Conservation (phyloP, 1,284 basidiomycete species). For the Mycosarcoma maydis region DNA sequence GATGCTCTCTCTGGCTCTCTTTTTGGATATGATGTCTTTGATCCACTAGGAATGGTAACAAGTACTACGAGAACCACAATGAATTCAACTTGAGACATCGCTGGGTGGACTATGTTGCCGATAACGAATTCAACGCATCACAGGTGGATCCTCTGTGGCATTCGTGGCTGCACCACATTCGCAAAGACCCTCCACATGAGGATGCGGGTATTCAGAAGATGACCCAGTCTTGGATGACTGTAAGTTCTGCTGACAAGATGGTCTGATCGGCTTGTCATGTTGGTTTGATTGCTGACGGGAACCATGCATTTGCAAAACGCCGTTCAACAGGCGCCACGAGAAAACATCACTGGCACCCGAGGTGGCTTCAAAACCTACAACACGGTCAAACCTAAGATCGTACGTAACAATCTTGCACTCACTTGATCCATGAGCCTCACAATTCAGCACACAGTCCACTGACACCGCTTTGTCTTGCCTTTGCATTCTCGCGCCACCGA, state of each 20-base stretch:
- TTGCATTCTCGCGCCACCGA: neutral
- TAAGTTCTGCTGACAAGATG: conserved; percentile 30
- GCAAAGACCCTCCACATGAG: conserved; percentile 52
- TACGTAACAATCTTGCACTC: no score
- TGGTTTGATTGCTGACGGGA: no score
- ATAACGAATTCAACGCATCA: conserved; percentile 59
- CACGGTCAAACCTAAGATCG: conserved; percentile 60
- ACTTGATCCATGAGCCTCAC: no score
- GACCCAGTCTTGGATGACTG: conserved; percentile 56
- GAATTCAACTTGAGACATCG: conserved; percentile 62
- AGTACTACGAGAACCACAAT: conserved; percentile 64
- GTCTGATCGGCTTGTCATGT: neutral
- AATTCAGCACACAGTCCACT: no score
- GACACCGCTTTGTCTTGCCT: no score
- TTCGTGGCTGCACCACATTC: conserved; percentile 63
- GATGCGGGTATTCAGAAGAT: conserved; percentile 49
- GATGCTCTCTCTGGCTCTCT: neutral
- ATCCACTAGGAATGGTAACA: conserved; percentile 58
- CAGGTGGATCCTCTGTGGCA: conserved; percentile 65
- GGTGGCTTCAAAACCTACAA: conserved; percentile 62
- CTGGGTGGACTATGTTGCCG: conserved; percentile 63
- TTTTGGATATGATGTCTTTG: neutral
- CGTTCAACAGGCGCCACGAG: conserved; percentile 45
- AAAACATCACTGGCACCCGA: conserved; percentile 64
- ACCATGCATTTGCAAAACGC: no score